Conservation (phyloP, 176 grass and related monocot species). For the Hyparrhenia diplandra region DNA sequence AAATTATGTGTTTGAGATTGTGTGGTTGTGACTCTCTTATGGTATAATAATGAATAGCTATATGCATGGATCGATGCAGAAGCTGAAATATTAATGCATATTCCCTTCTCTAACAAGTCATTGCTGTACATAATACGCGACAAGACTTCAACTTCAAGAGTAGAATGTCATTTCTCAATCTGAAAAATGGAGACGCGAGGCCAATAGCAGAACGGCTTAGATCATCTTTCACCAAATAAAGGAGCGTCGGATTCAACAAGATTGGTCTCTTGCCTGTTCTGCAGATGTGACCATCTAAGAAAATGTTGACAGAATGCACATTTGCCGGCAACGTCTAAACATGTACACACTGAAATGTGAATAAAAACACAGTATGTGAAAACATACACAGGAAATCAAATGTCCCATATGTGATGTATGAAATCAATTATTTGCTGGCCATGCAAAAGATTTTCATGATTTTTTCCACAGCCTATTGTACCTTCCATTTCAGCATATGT, state of each 20-base stretch:
- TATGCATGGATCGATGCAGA: too few species aligned
- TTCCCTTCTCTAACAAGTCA: too few species aligned
- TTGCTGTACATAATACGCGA: too few species aligned
- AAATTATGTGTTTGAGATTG: too few species aligned
- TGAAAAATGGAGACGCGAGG: not conserved
- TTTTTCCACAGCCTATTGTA: not conserved
- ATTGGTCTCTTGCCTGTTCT: not conserved
- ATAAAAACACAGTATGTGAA: not conserved
- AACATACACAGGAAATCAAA: not conserved
- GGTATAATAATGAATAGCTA: too few species aligned
- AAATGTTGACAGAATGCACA: not conserved
- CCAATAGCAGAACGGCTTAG: not conserved
- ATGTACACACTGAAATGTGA: not conserved
- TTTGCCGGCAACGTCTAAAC: not conserved
- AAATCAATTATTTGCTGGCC: not conserved
- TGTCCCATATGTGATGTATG: not conserved
- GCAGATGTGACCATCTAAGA: not conserved
- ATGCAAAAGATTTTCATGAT: not conserved
- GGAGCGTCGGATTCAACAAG: not conserved
- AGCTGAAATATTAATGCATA: too few species aligned
- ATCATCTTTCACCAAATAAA: not conserved
- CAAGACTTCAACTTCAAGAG: too few species aligned
- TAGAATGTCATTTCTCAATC: too few species aligned
- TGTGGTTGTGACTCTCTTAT: too few species aligned
- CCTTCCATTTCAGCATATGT: not conserved